Evolutionary conservation across 1,284 basidiomycete species (phyloP), one percentile per base, ranked within the genome.

Genomic region (Boletus calvinii): DNA sequence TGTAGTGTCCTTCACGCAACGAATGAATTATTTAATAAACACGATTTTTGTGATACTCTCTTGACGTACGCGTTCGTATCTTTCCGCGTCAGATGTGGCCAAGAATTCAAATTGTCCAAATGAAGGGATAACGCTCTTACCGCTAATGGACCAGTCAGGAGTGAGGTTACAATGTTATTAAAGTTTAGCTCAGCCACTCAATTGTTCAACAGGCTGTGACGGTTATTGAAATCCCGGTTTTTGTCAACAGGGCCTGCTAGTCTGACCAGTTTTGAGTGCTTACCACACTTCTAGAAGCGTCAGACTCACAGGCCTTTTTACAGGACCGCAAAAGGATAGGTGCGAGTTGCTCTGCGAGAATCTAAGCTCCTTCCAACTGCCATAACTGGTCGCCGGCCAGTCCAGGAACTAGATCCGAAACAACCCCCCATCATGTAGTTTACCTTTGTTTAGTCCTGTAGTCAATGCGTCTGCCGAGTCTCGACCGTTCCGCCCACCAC

Each of bases 11-110:
- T 52, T 41, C 36, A 17, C 32, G 34, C 47, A 48, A 41, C 15
- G 20, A 53, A 50, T 36, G 50, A 34, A 38, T 47, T 51, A 39
- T 20, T 43, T 13, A 34, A 50, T 50, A 26, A 54, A 47, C 48
- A 47, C 29, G 26, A 46, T 22, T 31, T 40, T 34, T 44, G 24
- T 41, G 38, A 46, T 48, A 1, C 26, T 41, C 39, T 38, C 43
- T 62, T 63, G 62, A 62, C 55, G 62, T 56, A 64, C 50, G 51
- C 38, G 37, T 24, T 44, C 46, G 47, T 55, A 53, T 48, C 51
- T 49, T 31, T 46, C 41, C 20, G 11, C 11, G 24, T 37, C 59
- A 53, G 37, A 52, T 52, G 36, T 6, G 26, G 32, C 24, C 18
- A 38, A 22, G 36, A 50, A 60, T 48, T 47, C 51, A 46, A 53